Evolutionary conservation across 257 asterid species (phyloP).

Genomic region (Cordia subcordata): DNA sequence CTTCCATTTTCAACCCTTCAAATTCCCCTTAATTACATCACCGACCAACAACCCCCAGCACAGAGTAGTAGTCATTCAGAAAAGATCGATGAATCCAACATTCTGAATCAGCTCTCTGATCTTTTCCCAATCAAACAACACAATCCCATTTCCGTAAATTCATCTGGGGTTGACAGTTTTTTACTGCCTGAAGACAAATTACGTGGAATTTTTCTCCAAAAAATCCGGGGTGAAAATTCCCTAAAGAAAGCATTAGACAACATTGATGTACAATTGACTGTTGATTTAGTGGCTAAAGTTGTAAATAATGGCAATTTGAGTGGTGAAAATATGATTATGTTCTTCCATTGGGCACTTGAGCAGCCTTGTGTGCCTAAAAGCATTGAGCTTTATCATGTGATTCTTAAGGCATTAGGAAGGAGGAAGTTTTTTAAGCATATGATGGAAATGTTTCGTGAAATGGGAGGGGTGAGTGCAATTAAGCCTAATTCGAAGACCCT

Average conservation of each 20-base stretch:
- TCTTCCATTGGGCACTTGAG: conserved; percentile 67
- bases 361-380: conserved; percentile 31
- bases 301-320: conserved; percentile 58
- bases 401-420: conserved; percentile 72
- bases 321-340: conserved; percentile 52
- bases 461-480: conserved; percentile 40
- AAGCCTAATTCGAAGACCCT: conserved; percentile 48
- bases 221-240: conserved; percentile 41
- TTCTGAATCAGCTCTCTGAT: conserved; percentile 56
- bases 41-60: conserved; percentile 1
- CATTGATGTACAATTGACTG: conserved; percentile 46
- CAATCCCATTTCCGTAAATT: conserved; percentile 12
- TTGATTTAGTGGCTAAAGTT: conserved; percentile 51
- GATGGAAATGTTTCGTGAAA: conserved; percentile 51
- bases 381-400: conserved; percentile 30
- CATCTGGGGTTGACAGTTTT: conserved; percentile 42
- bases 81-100: conserved; percentile 45
- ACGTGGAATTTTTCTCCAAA: conserved; percentile 77
- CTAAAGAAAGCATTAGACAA: conserved; percentile 36
- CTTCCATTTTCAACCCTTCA: conserved; percentile 28
- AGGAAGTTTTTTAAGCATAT: conserved; percentile 57
- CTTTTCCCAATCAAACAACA: conserved; percentile 38
- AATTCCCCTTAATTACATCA: conserved; percentile 8
- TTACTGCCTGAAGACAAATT: conserved; percentile 73
- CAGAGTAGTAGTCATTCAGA: neutral